Evolutionary conservation across 2,329 filamentous ascomycete species (phyloP), one percentile per base, ranked within the genome.

Genomic region (Aspergillus spinulosporus): DNA sequence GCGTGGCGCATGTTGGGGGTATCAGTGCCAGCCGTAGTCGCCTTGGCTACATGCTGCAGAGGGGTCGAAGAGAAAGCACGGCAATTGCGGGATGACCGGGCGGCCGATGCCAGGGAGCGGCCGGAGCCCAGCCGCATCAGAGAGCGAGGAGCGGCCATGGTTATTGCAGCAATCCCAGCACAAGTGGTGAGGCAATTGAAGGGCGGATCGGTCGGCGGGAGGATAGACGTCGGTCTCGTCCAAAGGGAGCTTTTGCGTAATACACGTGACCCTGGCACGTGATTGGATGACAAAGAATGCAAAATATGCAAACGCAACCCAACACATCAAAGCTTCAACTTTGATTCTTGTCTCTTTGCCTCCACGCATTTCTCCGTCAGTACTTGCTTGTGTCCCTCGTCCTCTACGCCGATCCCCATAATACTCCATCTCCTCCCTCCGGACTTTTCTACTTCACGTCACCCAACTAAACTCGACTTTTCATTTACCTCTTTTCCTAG

Each of bases 1-100:
- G 87, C 86, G 63, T 83, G 78, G 71, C 89, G 83, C 80, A 88
- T 79, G 78, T 92, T 90, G 58, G 83, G 79, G 45, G 79, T 76
- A 57, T 88, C 83, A 72, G 84, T 83, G 64, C 84, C 79, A 71
- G 76, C 79, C 70, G 87, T 82, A 70, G 77, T 74, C 59, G 76
- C 72, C 65, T 73, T 83, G 68, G 76, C 74, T 59, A 77, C 72
- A 57, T 65, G 64, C 56, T 72, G 73, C 58, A 76, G 66, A 57
- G 73, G 68, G 48, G 72, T 70, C 47, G 74, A 72, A 40, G 74
- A 74, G 59, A 76, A 74, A 42, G 72, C 65, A 60, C 74, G 69
- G 56, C 62, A 59, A 56, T 65, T 66, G 64, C 66, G 69, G 54
- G 71, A 61, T 1, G 70, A 66, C 64, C 72, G 68, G 42, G 68